Evolutionary conservation across 2,329 filamentous ascomycete species (phyloP), one percentile per base, ranked within the genome.

Genomic region (Colletotrichum limetticola): DNA sequence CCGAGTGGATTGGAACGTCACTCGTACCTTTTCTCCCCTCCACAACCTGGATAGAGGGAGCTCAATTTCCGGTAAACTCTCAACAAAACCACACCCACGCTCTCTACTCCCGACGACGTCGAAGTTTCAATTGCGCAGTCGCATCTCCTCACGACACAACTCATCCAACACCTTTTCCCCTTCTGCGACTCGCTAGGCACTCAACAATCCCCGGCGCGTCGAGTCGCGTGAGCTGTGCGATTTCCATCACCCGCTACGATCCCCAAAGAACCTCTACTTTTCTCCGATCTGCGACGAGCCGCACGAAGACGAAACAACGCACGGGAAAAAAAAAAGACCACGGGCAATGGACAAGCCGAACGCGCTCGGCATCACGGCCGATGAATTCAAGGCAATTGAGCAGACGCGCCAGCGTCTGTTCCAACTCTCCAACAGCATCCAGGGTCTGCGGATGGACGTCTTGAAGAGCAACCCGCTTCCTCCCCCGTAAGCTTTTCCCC

Each of bases 361-460:
- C 49, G 70, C 70, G 16, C 83, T 91, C n/a, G 85, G 86, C 37
- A 81, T 91, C 35, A 85, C 85, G 42, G 85, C 86, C 32, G 90
- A 91, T 24, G 90, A 92, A 81, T 84, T 91, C 76, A 93, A 92
- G 82, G 87, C 89, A 53, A 87, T 95, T 30, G 93, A 95, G 78
- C 89, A 92, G 81, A 91, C 91, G 32, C 90, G 93, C 53, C 89
- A 91, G 78, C 89, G 92, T 32, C 86, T 95, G 26, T 87, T 87
- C 58, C 91, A 94, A 78, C 87, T 95, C 28, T 90, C 91, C 4
- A 91, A 89, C 80, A 94, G 90, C 76, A 89, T 95, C 24, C 87
- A 84, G 70, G 92, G 91, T 53, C 84, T 95, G 26, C 89, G 90
- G 76, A 83, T 85, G 75, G 89, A 91, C 77, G 85, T 95, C 52